phyloP scores from a whole-genome alignment of 176 grass and related monocot species.

The Hsuehochloa calcarea region DNA sequence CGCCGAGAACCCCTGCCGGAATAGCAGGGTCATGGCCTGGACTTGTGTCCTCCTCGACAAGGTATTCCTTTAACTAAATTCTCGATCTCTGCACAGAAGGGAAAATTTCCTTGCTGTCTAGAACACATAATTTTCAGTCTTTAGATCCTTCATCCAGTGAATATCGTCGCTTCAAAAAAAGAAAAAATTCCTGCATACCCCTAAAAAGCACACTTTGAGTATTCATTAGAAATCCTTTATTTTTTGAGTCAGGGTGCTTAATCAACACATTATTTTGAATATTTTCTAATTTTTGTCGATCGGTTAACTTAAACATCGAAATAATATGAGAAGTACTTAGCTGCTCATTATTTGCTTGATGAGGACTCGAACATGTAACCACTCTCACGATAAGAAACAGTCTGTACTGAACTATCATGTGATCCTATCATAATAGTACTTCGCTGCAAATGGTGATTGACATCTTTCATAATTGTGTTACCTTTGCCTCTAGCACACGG shows the following conservation, averaged over 20 bases:
- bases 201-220: background rate
- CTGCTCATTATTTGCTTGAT: background rate
- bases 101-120: background rate
- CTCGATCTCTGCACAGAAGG: background rate
- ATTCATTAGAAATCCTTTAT: background rate
- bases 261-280: background rate
- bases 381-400: background rate
- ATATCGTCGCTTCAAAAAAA: background rate
- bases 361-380: background rate
- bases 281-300: background rate
- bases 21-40: slow-evolving; percentile 55
- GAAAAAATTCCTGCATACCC: background rate
- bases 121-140: background rate
- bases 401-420: background rate
- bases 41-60: slow-evolving; percentile 68
- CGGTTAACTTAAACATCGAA: background rate
- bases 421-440: background rate
- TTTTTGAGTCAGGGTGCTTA: background rate
- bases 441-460: background rate
- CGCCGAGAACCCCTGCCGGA: slow-evolving; percentile 23
- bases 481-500: background rate
- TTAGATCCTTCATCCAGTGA: background rate
- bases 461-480: background rate
- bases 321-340: background rate
- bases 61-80: slow-evolving; percentile 30